Evolutionary conservation across 495 filamentous ascomycete genomes (phyloP), one percentile per base, ranked within the genome.

Genomic region (Talaromyces adpressus): DNA sequence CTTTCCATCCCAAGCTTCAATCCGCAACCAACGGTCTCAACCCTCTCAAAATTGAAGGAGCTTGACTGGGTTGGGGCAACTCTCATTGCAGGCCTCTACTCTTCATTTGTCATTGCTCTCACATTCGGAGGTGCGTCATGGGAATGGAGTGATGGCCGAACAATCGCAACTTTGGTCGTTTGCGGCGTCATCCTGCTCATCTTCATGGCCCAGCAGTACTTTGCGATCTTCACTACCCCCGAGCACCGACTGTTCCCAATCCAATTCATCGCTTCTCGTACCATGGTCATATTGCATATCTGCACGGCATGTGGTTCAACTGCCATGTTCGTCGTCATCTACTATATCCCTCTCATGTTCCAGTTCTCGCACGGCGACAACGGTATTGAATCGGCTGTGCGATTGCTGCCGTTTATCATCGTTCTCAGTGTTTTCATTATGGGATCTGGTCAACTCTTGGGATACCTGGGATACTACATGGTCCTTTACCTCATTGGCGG

Each of bases 401-500:
- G 72, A 14, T 71, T 82, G 0, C 66, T 65, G 34, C 70, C 70
- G 0, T 69, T 71, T n/a, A 61, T 74, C 6, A 57, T 71, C 25
- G 22, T 59, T 45, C 23, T 69, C 80, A 23, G 11, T 53, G 41
- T 65, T 25, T 68, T n/a, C 32, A 65, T 23, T 75, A 80, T 56
- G 84, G 85, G 25, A 70, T 83, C 47, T 70, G 86, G 29, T 69
- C 75, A 9, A 71, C 69, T 53, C 68, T 76, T 56, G 77, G 77
- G 25, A 30, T 72, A 72, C 51, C 67, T 73, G 39, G 74, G 75
- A 6, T 75, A 79, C 62, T 75, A 77, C 61, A 85, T 85, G 70
- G 80, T 81, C 75, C 77, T 78, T 14, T 80, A 83, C 75, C 88
- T 80, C 67, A 36, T 84, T 3, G 51, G 75, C 3, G 79, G 75